Percentiles rank a stretch among this genome's conserved stretches.
Conservation (phyloP, 2,329 filamentous ascomycete genomes). For the Aspergillus brasiliensis region DNA sequence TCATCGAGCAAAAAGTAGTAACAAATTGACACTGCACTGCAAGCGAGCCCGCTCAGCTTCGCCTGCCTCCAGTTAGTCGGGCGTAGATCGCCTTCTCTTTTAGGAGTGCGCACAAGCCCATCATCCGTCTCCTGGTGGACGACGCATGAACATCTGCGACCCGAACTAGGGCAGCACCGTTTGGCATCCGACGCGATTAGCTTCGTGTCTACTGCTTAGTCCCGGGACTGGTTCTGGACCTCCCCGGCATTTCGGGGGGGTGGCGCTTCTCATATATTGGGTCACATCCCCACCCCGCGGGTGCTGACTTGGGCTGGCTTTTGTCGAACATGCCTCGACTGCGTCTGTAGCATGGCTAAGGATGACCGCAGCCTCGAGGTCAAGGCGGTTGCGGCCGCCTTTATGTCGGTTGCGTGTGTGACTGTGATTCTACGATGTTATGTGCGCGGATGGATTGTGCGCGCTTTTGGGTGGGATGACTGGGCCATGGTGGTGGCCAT, state of each 20-base stretch:
- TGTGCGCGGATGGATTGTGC: slow-evolving; percentile 33
- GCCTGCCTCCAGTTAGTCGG: background rate
- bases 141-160: background rate
- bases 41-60: background rate
- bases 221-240: background rate
- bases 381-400: slow-evolving; percentile 28
- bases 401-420: slow-evolving; percentile 30
- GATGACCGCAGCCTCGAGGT: slow-evolving; percentile 28
- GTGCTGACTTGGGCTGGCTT: background rate
- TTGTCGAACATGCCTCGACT: slow-evolving; percentile 1
- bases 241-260: slow-evolving; percentile 1
- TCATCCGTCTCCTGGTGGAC: background rate
- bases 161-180: background rate
- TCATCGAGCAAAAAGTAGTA: background rate
- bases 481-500: slow-evolving; percentile 32
- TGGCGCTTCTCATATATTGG: slow-evolving; percentile 1
- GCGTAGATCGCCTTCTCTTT: slow-evolving; percentile 2
- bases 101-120: background rate
- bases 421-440: slow-evolving; percentile 35
- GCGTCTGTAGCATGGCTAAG: slow-evolving; percentile 16
- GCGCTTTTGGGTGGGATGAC: slow-evolving; percentile 39
- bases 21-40: background rate
- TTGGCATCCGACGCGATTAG: background rate
- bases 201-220: background rate
- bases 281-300: background rate